Conservation (phyloP, 1,284 basidiomycete species). For the Naganishia albida region DNA sequence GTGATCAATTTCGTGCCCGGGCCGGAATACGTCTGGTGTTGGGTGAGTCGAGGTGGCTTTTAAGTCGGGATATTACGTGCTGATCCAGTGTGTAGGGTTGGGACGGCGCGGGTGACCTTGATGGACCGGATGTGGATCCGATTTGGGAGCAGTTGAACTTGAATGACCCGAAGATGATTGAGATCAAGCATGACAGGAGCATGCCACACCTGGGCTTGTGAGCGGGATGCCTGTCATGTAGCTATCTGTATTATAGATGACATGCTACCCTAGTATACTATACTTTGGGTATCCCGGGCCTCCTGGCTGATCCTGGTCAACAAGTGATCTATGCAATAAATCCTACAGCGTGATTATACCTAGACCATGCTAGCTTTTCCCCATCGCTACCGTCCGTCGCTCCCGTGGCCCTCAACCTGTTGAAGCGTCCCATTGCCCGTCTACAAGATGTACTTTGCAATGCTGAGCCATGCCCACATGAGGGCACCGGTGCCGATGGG, state of each 20-base stretch:
- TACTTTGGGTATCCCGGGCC: no score
- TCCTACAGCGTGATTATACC: neutral
- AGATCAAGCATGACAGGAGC: slow-evolving; percentile 71
- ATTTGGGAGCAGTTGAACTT: slow-evolving; percentile 86
- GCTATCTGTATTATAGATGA: neutral
- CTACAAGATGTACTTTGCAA: slow-evolving; percentile 27
- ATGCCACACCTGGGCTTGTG: slow-evolving; percentile 36
- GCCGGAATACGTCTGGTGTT: slow-evolving; percentile 62
- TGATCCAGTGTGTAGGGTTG: slow-evolving; percentile 87
- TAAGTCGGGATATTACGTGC: neutral
- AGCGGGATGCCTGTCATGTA: neutral
- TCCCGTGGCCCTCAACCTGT: slow-evolving; percentile 1
- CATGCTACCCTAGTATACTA: no score
- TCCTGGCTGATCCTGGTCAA: neutral
- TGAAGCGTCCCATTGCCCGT: slow-evolving; percentile 6
- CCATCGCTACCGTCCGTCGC: neutral
- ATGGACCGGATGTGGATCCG: slow-evolving; percentile 84
- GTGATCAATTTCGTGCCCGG: slow-evolving; percentile 73
- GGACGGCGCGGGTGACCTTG: slow-evolving; percentile 94
- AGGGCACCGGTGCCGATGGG: slow-evolving; percentile 86
- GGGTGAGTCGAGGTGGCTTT: slow-evolving; percentile 60
- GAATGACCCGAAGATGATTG: slow-evolving; percentile 63
- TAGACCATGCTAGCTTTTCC: slow-evolving; percentile 1
- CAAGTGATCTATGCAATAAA: slow-evolving; percentile 7
- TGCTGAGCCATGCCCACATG: slow-evolving; percentile 61